Percentiles rank a stretch among this genome's conserved stretches.
Conservation (phyloP, 768 basidiomycete species). For the Asterophora lycoperdoides region DNA sequence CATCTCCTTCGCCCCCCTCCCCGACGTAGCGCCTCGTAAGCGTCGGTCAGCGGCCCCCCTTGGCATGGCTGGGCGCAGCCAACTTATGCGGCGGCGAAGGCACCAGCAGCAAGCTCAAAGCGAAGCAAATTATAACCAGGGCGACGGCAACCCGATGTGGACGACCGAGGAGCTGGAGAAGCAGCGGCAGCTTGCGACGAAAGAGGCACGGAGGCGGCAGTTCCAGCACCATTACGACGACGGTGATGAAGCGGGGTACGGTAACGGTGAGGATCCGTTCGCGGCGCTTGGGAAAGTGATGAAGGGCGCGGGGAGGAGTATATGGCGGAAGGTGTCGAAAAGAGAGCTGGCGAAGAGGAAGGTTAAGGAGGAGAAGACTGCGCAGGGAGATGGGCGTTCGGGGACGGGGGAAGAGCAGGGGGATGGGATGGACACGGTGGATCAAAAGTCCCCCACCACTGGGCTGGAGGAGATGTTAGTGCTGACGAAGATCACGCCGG, state of each 20-base stretch:
- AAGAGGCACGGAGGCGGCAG: slow-evolving; percentile 17
- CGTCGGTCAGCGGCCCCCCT: slow-evolving; percentile 47
- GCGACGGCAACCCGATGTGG: slow-evolving; percentile 27
- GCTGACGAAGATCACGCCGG: slow-evolving; percentile 4
- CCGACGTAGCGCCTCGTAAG: slow-evolving; percentile 45
- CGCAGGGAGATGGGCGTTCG: slow-evolving; percentile 10
- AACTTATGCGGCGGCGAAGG: slow-evolving; percentile 33
- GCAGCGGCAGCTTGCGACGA: slow-evolving; percentile 22
- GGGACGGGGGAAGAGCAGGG: slow-evolving; percentile 1
- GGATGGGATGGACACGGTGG: background rate
- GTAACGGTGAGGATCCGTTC: slow-evolving; percentile 47
- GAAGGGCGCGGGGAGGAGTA: slow-evolving; percentile 44
- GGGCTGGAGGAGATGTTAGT: background rate
- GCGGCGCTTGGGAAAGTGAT: slow-evolving; percentile 46
- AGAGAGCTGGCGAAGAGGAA: slow-evolving; percentile 28
- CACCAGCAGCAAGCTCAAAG: too few species aligned
- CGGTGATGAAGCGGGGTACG: slow-evolving; percentile 21
- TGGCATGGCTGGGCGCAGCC: slow-evolving; percentile 48
- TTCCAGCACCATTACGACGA: slow-evolving; percentile 12
- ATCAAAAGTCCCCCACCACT: too few species aligned
- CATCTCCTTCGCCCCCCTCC: slow-evolving; percentile 59
- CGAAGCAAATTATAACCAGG: background rate
- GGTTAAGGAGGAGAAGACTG: slow-evolving; percentile 11
- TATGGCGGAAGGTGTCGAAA: slow-evolving; percentile 48
- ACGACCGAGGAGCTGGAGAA: slow-evolving; percentile 36